Conservation (phyloP, 768 basidiomycete genomes). For the Serendipita indica region DNA sequence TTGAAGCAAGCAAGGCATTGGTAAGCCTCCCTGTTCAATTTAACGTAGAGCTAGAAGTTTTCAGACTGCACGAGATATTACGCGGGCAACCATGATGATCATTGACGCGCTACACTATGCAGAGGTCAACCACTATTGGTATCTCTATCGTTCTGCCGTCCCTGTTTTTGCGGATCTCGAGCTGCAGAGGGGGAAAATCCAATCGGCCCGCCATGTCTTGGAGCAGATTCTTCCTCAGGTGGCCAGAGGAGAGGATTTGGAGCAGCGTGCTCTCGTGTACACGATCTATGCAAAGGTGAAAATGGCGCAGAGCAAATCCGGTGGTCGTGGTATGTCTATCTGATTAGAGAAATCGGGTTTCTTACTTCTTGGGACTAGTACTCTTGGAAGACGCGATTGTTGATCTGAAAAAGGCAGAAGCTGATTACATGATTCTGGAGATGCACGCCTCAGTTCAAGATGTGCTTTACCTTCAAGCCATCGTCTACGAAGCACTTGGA, state of each 20-base stretch:
- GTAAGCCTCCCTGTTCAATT: not conserved
- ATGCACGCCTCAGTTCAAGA: constrained; percentile 46
- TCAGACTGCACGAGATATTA: constrained; percentile 50
- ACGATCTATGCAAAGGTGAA: constrained; percentile 63
- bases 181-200: constrained; percentile 62
- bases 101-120: constrained; percentile 64
- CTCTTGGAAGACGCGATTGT: constrained; percentile 41
- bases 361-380: constrained; percentile 16
- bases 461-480: constrained; percentile 55
- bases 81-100: constrained; percentile 47
- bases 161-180: constrained; percentile 65
- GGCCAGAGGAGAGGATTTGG: constrained; percentile 47
- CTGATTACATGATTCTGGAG: constrained; percentile 45
- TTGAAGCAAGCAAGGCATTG: not conserved
- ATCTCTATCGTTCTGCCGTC: constrained; percentile 51
- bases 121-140: constrained; percentile 58
- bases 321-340: constrained; percentile 25
- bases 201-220: constrained; percentile 45
- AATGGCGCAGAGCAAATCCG: constrained; percentile 29
- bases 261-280: constrained; percentile 61
- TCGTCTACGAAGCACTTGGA: constrained; percentile 57
- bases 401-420: constrained; percentile 47
- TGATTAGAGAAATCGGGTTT: constrained; percentile 17
- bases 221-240: constrained; percentile 79
- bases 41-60: not conserved